Evolutionary conservation across 331 rosid species (phyloP).

Genomic region (Rhamnella rubrinervis): DNA sequence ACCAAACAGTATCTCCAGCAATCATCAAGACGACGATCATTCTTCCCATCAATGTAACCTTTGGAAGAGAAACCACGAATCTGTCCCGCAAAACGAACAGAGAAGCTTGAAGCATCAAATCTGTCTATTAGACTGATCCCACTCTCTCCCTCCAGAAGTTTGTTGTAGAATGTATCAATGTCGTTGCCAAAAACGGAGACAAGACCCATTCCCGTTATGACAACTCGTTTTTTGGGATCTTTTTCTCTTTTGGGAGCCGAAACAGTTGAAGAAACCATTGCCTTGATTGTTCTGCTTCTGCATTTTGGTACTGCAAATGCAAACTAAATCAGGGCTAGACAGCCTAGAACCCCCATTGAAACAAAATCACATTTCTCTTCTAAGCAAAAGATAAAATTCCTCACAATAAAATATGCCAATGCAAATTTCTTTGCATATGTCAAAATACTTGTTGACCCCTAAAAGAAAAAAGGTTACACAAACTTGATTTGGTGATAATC

Average conservation of each 20-base stretch:
- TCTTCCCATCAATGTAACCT: slow-evolving; percentile 63
- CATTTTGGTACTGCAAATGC: slow-evolving; percentile 40
- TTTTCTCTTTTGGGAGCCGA: slow-evolving; percentile 49
- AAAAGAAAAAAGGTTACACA: too few species aligned
- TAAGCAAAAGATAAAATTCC: neutral
- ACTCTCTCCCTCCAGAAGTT: slow-evolving; percentile 60
- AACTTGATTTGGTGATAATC: too few species aligned
- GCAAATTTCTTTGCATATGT: too few species aligned
- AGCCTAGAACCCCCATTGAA: too few species aligned
- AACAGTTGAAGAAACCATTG: slow-evolving; percentile 27
- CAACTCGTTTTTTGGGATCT: slow-evolving; percentile 63
- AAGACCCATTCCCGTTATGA: slow-evolving; percentile 70
- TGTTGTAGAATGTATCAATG: slow-evolving; percentile 50
- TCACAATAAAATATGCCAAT: neutral
- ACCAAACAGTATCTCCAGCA: slow-evolving; percentile 63
- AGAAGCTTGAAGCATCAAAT: slow-evolving; percentile 55
- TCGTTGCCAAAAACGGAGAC: slow-evolving; percentile 66
- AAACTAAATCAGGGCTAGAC: neutral
- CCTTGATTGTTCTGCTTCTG: slow-evolving; percentile 48
- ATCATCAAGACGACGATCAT: slow-evolving; percentile 60
- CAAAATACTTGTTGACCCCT: too few species aligned
- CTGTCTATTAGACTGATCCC: slow-evolving; percentile 60
- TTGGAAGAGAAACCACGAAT: slow-evolving; percentile 50
- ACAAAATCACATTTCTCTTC: neutral
- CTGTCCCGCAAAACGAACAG: slow-evolving; percentile 61